A percentile compares a stretch with the other conserved stretches of the same genome.
These are phyloP conservation scores for Clitopilus hobsonii DNA, from an alignment of 768 basidiomycete genomes.

Conservation along the genomic window DNA sequence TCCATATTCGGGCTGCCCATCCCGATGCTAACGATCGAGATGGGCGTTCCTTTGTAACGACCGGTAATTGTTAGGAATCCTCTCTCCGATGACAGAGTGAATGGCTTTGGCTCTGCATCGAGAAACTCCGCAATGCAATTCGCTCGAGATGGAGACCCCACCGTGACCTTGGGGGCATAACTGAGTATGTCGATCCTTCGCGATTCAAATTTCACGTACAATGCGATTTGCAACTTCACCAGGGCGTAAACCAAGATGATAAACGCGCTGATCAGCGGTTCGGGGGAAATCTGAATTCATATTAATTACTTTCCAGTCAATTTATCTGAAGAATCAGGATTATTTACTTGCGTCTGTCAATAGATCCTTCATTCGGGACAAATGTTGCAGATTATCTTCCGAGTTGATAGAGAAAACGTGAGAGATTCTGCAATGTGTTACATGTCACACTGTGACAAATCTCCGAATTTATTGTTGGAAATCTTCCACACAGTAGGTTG, in stretches of 20 bases:
- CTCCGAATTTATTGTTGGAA: background rate
- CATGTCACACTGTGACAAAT: background rate
- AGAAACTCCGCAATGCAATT: constrained; percentile 52
- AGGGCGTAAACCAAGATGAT: constrained; percentile 70
- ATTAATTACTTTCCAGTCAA: background rate
- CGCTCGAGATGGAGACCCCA: constrained; percentile 70
- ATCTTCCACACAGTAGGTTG: no score
- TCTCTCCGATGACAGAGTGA: constrained; percentile 65
- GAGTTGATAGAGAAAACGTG: background rate
- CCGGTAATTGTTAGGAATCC: constrained; percentile 76
- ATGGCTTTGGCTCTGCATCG: constrained; percentile 54
- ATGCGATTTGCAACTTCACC: constrained; percentile 83
- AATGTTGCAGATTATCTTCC: background rate
- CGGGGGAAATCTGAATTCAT: constrained; percentile 63
- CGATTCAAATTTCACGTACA: constrained; percentile 31
- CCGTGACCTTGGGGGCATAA: constrained; percentile 49
- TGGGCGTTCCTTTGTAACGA: constrained; percentile 53
- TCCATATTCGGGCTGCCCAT: constrained; percentile 84
- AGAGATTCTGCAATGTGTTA: background rate
- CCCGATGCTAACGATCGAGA: constrained; percentile 76
- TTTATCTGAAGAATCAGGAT: background rate
- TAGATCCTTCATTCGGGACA: constrained; percentile 49
- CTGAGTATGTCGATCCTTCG: background rate
- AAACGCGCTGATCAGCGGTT: constrained; percentile 68
- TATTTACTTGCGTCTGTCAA: constrained; percentile 65